Base-by-base conservation (phyloP, 352 stramenopile genomes). In the Phytophthora podocarpi region DNA sequence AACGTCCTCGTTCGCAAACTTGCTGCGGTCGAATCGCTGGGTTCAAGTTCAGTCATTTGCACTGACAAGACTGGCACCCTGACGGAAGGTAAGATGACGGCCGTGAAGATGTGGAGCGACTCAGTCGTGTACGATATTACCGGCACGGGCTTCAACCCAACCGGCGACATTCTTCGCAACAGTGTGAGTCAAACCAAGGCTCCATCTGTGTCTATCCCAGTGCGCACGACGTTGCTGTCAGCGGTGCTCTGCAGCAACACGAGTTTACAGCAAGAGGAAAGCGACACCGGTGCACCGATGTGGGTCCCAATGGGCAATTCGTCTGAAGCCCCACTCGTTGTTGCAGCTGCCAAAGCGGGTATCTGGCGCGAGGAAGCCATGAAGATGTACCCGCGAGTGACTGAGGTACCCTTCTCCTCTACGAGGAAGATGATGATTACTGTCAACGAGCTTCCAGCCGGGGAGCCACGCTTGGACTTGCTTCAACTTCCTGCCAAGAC, bases 1-100 rank as follows among this genome's bases (percentile, higher is more conserved):
- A 73, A 95, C 70, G 83, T 90, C 31, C 84, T 93, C 1, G 83
- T 96, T 23, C 88, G 90, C 45, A 93, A 95, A 58, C 72, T 96
- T 26, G 78, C 84, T 18, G 83, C 91, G 9, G 76, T 91, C 3
- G 73, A 89, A 56, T 89, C 78, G 21, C 89, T 98, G 51, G 89
- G 85, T 40, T 89, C 93, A n/a, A 96, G 89, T 21, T 96, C 90
- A 3, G 90, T 98, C 2, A 93, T 96, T 45, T 98, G 80, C 36
- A 90, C 81, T 1, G 95, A 98, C 76, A 98, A 98, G 72, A 98
- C 95, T 0, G 95, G 95, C 4, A 98, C 95, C 5, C 64, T 98
- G 10, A 98, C 95, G 0, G 81, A 90, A 53, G 81, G 82, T 30
- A 89, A 93, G 58, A 93, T 93, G 83, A 87, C 77, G 13, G 83